Conservation (phyloP, 1,139 yeast species). For the Hyphopichia burtonii region DNA sequence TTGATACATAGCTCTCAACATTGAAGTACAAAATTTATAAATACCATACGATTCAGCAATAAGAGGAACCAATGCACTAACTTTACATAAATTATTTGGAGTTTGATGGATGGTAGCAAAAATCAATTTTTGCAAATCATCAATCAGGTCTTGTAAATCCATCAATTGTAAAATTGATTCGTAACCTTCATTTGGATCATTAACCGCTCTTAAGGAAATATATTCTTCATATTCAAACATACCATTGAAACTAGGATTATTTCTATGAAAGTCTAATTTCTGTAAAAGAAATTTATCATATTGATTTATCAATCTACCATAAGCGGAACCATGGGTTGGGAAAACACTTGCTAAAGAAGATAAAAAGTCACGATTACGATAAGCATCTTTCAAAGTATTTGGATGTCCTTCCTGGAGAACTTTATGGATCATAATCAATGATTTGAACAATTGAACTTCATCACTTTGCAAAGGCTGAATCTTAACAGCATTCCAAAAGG, state of each 20-base stretch:
- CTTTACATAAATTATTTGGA: constrained; percentile 73
- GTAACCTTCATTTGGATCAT: constrained; percentile 95
- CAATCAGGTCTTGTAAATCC: constrained; percentile 83
- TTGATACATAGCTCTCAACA: constrained; percentile 86
- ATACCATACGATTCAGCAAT: constrained; percentile 94
- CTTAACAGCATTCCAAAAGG: constrained; percentile 85
- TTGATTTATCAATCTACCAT: constrained; percentile 74
- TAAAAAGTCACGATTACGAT: constrained; percentile 56
- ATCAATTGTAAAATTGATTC: constrained; percentile 84
- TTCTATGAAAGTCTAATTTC: constrained; percentile 80
- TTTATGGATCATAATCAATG: constrained; percentile 85
- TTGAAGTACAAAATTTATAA: constrained; percentile 82
- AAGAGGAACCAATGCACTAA: constrained; percentile 85
- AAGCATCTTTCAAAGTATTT: constrained; percentile 77
- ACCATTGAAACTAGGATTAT: constrained; percentile 89
- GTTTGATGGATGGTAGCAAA: constrained; percentile 72
- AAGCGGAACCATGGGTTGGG: constrained; percentile 48
- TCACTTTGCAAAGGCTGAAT: constrained; percentile 78
- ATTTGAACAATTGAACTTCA: constrained; percentile 82
- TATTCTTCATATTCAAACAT: constrained; percentile 96
- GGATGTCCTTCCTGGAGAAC: constrained; percentile 98
- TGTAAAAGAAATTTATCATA: constrained; percentile 69
- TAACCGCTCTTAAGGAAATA: constrained; percentile 79
- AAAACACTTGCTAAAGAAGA: constrained; percentile 42
- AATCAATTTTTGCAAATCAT: constrained; percentile 73